Base-by-base conservation (phyloP, 306 rosid species). In the Rosa multiflora region DNA sequence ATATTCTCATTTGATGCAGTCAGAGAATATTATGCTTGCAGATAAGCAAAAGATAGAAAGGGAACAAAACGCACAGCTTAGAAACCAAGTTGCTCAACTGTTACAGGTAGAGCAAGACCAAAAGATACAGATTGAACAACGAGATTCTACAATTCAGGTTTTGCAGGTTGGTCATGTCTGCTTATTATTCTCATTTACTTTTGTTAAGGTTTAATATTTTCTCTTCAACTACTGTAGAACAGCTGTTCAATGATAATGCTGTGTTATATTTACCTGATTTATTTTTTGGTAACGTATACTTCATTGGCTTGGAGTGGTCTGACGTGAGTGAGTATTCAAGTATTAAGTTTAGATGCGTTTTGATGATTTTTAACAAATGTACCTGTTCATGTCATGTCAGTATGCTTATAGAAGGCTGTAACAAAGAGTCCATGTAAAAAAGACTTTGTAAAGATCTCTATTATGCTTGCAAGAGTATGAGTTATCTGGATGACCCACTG, bases 41-140 rank as follows among this genome's bases (percentile, higher is more conserved):
- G 98, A 95, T 83, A 91, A 91, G 78, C 86, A 84, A 67, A 91
- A 90, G 85, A 87, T 87, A 70, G 98, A 95, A 82, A 92, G 90
- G 85, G 99, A 95, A 78, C 97, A 95, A 84, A 95, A 88, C 78
- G 86, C 85, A 75, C 96, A 88, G 90, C 89, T 92, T 78, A 87
- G 91, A 88, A 89, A 85, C 90, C 98, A 93, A 92, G 97, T 95
- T 75, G 91, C 97, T 85, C 98, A 92, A 72, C 89, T 95, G 72
- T 82, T 90, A 83, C 90, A 83, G 87, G 82, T 79, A 85, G 98
- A 92, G 87, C 98, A 95, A 88, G 99, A 91, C 55, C 85, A 92
- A 61, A 92, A 91, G 61, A 78, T 88, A 83, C 90, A 88, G 89
- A 89, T 95, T 47, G 94, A 91, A 77, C 91, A 91, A 76, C 80